phyloP scores from a whole-genome alignment of 106 monocot genomes.

The Acorus gramineus region DNA sequence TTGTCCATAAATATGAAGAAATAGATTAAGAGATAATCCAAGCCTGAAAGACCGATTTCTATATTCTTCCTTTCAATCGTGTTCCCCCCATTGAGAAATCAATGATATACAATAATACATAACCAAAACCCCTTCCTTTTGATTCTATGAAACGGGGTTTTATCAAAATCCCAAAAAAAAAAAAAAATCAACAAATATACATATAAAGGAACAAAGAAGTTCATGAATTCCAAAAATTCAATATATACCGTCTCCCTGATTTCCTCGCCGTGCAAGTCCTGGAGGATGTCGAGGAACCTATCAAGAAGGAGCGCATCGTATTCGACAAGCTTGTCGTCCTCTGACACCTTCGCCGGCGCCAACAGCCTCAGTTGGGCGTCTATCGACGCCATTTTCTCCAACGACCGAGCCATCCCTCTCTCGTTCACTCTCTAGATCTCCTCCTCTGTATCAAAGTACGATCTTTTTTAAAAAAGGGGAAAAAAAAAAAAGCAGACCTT shows the following conservation, averaged over 20 bases:
- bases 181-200: neutral
- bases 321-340: constrained; percentile 94
- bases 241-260: constrained; percentile 64
- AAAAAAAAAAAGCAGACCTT: too few species aligned
- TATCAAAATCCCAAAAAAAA: neutral
- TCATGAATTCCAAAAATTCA: neutral
- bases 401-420: constrained; percentile 32
- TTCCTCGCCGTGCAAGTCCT: constrained; percentile 68
- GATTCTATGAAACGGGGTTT: neutral
- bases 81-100: too few species aligned
- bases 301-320: constrained; percentile 89
- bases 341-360: constrained; percentile 91
- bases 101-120: too few species aligned
- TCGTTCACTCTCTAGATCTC: neutral
- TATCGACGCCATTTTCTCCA: constrained; percentile 75
- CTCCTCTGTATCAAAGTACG: too few species aligned
- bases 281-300: constrained; percentile 90
- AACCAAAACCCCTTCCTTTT: too few species aligned
- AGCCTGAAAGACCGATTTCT: too few species aligned
- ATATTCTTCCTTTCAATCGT: too few species aligned
- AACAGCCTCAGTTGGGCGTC: constrained; percentile 87
- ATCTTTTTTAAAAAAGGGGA: too few species aligned
- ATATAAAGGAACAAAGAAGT: neutral
- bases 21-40: too few species aligned
- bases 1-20: too few species aligned